Conservation (phyloP, 2,329 filamentous ascomycete species). For the Xylaria sp. region DNA sequence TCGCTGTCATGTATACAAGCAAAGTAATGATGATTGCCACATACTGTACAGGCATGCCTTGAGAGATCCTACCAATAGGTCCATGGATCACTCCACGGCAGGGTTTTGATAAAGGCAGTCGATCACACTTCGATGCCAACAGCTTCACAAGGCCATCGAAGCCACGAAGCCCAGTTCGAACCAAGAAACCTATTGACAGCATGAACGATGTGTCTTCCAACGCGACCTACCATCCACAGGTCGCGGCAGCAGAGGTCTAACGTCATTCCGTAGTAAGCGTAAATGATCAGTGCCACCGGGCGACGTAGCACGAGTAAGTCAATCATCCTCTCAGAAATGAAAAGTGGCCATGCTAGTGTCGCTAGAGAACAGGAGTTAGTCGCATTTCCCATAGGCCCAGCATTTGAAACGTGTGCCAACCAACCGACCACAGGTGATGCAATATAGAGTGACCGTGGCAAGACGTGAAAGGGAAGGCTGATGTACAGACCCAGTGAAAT, state of each 20-base stretch:
- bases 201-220: slow-evolving; percentile 26
- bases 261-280: slow-evolving; percentile 29
- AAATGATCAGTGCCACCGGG: slow-evolving; percentile 25
- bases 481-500: background rate
- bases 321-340: slow-evolving; percentile 26
- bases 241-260: slow-evolving; percentile 21
- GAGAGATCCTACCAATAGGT: background rate
- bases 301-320: slow-evolving; percentile 34
- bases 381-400: background rate
- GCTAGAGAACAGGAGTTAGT: slow-evolving; percentile 21
- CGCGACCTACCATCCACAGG: slow-evolving; percentile 31
- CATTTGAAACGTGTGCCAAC: background rate
- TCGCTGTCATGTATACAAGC: too few relatives aligned
- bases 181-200: slow-evolving; percentile 20
- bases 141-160: slow-evolving; percentile 30
- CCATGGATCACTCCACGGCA: background rate
- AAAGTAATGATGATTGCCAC: background rate
- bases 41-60: background rate
- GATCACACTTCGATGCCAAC: slow-evolving; percentile 13
- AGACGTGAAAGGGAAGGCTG: background rate
- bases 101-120: background rate
- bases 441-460: background rate
- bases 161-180: slow-evolving; percentile 20
- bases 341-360: slow-evolving; percentile 29
- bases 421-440: background rate